Conservation (phyloP, 1,284 basidiomycete species). For the Laetiporus sulphureus region DNA sequence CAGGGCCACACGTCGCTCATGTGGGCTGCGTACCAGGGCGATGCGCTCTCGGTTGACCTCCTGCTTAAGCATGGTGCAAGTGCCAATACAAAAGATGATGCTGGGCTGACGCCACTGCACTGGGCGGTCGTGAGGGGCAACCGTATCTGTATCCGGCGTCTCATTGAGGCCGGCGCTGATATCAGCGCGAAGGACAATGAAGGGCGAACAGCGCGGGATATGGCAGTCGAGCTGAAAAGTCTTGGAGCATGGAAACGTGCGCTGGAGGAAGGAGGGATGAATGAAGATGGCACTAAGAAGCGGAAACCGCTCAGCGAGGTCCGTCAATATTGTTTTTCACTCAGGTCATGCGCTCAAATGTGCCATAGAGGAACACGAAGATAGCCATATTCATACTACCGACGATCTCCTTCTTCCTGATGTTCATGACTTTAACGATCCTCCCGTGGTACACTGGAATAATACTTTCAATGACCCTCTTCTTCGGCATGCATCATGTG, state of each 20-base stretch:
- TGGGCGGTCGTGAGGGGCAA: slow-evolving; percentile 99
- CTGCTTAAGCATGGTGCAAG: slow-evolving; percentile 86
- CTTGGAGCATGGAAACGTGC: slow-evolving; percentile 84
- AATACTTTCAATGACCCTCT: slow-evolving; percentile 76
- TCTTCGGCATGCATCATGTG: slow-evolving; percentile 92
- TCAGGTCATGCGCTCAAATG: too few species aligned
- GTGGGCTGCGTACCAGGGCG: slow-evolving; percentile 99
- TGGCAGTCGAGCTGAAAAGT: slow-evolving; percentile 92
- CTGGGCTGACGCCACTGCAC: slow-evolving; percentile 87
- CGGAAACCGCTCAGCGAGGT: slow-evolving; percentile 61
- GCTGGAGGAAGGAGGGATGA: slow-evolving; percentile 79
- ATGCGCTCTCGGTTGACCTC: slow-evolving; percentile 90
- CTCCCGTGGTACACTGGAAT: slow-evolving; percentile 89
- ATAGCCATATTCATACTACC: slow-evolving; percentile 80
- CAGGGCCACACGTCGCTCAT: slow-evolving; percentile 95
- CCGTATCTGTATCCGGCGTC: slow-evolving; percentile 74
- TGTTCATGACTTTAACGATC: slow-evolving; percentile 77
- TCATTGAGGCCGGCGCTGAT: slow-evolving; percentile 84
- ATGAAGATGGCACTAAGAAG: slow-evolving; percentile 68
- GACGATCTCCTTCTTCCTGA: slow-evolving; percentile 70
- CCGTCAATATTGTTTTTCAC: background rate
- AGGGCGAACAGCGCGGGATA: slow-evolving; percentile 87
- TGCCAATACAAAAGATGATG: slow-evolving; percentile 69
- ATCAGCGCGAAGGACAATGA: slow-evolving; percentile 77
- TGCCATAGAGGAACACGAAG: slow-evolving; percentile 67